These are phyloP conservation scores for Fusarium ambrosium DNA, from an alignment of 2,329 filamentous ascomycete species.

Conservation along the genomic window DNA sequence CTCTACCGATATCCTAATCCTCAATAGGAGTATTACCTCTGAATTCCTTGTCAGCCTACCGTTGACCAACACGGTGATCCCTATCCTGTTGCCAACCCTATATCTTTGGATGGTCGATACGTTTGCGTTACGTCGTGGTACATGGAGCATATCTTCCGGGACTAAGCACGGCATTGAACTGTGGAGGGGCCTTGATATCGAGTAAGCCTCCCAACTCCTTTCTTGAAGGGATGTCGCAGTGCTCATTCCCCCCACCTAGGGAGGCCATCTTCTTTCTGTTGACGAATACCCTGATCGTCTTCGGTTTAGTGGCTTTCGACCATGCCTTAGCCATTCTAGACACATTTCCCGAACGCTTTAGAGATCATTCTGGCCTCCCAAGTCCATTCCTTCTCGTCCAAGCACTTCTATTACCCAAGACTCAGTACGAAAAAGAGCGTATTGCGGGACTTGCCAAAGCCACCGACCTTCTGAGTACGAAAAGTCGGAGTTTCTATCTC, in stretches of 20 bases:
- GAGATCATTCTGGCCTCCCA: conserved; percentile 58
- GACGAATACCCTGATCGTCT: conserved; percentile 78
- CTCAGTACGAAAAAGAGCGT: conserved; percentile 68
- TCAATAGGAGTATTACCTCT: conserved; percentile 72
- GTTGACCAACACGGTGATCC: conserved; percentile 66
- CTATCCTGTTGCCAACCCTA: conserved; percentile 73
- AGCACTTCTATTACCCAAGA: conserved; percentile 62
- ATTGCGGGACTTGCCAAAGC: conserved; percentile 72
- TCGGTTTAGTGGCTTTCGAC: conserved; percentile 77
- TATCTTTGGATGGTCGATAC: conserved; percentile 83
- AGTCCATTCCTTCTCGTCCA: conserved; percentile 65
- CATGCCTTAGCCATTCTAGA: conserved; percentile 75
- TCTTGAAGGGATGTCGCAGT: too few relatives aligned
- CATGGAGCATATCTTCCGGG: conserved; percentile 77
- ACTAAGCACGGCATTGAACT: conserved; percentile 76
- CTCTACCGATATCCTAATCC: too few relatives aligned
- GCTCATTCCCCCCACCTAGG: too few relatives aligned
- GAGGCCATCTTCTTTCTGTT: conserved; percentile 81
- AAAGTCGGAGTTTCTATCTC: conserved; percentile 81
- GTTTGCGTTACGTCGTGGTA: conserved; percentile 74
- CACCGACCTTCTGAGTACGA: conserved; percentile 68
- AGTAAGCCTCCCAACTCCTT: conserved; percentile 51
- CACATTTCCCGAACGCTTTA: conserved; percentile 71
- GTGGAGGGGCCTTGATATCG: conserved; percentile 76
- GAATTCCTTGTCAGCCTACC: conserved; percentile 74